A percentile compares a stretch with the other conserved stretches of the same genome.
phyloP scores from a whole-genome alignment of 176 grass and related monocot genomes.

The Ensete glaucum region DNA sequence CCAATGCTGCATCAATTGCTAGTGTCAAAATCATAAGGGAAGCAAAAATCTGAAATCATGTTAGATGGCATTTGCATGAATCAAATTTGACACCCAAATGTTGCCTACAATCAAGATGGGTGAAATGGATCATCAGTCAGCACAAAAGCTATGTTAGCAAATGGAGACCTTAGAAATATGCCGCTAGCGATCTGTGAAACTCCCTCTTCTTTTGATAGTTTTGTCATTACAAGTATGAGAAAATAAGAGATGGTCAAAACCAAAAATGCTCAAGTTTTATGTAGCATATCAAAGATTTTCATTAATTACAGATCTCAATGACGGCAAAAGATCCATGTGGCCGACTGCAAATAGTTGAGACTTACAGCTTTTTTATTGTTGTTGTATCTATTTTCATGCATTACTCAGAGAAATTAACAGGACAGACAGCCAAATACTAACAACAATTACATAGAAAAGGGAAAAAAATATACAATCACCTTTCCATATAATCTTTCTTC shows the following conservation, averaged over 20 bases:
- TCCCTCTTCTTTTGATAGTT: background rate
- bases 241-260: background rate
- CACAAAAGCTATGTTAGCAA: background rate
- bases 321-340: too few species aligned
- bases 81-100: background rate
- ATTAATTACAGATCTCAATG: background rate
- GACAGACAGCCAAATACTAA: background rate
- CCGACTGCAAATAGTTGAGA: too few species aligned
- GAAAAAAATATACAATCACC: conserved; percentile 25
- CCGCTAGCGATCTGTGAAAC: background rate
- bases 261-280: background rate
- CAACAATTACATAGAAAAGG: background rate
- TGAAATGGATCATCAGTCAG: background rate
- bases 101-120: background rate
- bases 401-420: background rate
- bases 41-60: background rate
- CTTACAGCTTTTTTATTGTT: background rate
- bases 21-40: background rate
- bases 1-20: conserved; percentile 54
- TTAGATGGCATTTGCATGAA: background rate
- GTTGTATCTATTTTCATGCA: background rate
- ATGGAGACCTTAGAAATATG: background rate
- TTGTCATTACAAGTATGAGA: background rate
- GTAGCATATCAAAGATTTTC: background rate
- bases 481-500: conserved; percentile 99